Evolutionary conservation across 2,329 filamentous ascomycete genomes (phyloP), one percentile per base, ranked within the genome.

Genomic region (Verticillium klebahnii): DNA sequence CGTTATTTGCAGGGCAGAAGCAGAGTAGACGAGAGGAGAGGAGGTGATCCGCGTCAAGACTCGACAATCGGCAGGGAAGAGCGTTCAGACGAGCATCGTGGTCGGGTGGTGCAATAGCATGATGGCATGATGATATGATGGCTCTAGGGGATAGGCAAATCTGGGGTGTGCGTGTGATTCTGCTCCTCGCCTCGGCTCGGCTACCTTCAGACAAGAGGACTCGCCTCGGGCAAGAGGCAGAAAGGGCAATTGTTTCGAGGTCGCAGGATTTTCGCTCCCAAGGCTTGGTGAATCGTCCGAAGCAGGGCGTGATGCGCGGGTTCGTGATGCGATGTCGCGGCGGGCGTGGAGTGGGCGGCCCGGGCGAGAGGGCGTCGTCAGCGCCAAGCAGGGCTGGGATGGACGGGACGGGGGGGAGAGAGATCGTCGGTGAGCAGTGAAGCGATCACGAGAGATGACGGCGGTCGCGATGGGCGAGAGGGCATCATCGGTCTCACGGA

Each of bases 141-240:
- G 66, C 55, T 52, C 68, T 69, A 34, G 67, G 58, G 19, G 62
- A 58, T 56, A 67, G 55, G 32, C 60, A 67, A 40, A 65, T 34
- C 14, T 64, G 66, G 15, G 62, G 67, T 14, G 57, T 61, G 34
- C 65, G 67, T 40, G 15, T 17, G 37, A 15, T 29, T 6, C 29
- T 29, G 29, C 5, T 3, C 29, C 29, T 29, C 29, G 29, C 29
- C 29, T 29, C 29, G 29, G 29, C 29, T 29, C 29, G 29, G 29
- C 29, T 6, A 29, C 29, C 29, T 1, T 29, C 29, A 29, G 29
- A 1, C 29, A 6, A 29, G 36, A 37, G 36, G 36, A 8, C 36
- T 37, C 36, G 36, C 4, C 5, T 29, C 29, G 29, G 29, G 34
- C 9, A 36, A 11, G 9, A 36, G 11, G 34, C 34, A 36, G 34